Percentiles rank a stretch among this genome's conserved stretches.
phyloP scores from a whole-genome alignment of 1,284 basidiomycete species.

The Rhodotorula sp. region DNA sequence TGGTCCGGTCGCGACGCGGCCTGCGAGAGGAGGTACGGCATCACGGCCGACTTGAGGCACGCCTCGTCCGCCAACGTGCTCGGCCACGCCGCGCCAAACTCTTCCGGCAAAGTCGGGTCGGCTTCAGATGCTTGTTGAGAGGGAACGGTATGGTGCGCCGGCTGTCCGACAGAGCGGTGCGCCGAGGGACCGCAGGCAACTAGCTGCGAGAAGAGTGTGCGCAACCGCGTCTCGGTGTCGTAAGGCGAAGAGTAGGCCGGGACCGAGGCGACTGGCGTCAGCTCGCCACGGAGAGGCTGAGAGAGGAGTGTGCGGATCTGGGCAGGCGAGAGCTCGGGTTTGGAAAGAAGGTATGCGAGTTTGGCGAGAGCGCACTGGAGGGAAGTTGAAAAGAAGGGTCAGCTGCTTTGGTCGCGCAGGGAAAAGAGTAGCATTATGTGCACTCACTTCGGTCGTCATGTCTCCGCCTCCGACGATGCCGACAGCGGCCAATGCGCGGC shows the following conservation, averaged over 20 bases:
- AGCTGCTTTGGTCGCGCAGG: no score
- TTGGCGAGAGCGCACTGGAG: slow-evolving; percentile 79
- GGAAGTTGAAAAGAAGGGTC: not conserved
- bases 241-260: slow-evolving; percentile 36
- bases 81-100: slow-evolving; percentile 32
- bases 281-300: slow-evolving; percentile 79
- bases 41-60: slow-evolving; percentile 35
- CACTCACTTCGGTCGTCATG: slow-evolving; percentile 84
- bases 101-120: slow-evolving; percentile 25
- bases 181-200: slow-evolving; percentile 59
- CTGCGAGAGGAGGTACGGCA: slow-evolving; percentile 41
- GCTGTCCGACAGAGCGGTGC: slow-evolving; percentile 56
- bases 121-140: not conserved
- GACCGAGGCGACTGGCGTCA: slow-evolving; percentile 58
- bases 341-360: slow-evolving; percentile 82
- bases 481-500: slow-evolving; percentile 63
- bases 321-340: slow-evolving; percentile 65
- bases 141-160: slow-evolving; percentile 47
- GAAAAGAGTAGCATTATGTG: slow-evolving; percentile 16
- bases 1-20: slow-evolving; percentile 35
- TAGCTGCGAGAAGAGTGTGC: slow-evolving; percentile 46
- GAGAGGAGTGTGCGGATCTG: slow-evolving; percentile 76
- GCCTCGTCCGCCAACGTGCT: slow-evolving; percentile 35
- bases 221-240: slow-evolving; percentile 31
- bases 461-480: slow-evolving; percentile 54